These are phyloP conservation scores for Hortaea werneckii DNA, from an alignment of 2,329 filamentous ascomycete species.

Conservation along the genomic window DNA sequence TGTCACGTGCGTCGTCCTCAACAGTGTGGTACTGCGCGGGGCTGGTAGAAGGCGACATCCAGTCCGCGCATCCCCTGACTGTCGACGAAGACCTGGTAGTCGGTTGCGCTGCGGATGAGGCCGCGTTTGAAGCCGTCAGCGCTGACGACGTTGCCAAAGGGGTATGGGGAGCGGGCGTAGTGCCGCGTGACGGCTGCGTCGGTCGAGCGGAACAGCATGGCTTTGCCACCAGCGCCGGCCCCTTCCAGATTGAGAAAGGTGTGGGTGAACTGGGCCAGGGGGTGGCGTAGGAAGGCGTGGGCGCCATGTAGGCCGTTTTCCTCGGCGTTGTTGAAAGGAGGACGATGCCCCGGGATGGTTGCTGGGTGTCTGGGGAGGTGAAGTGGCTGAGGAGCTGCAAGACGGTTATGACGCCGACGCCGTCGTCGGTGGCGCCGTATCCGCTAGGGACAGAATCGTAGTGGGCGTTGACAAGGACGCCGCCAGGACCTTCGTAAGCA, in stretches of 20 bases:
- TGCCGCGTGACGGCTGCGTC: conserved; percentile 76
- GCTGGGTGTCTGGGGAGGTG: conserved; percentile 50
- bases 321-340: conserved; percentile 89
- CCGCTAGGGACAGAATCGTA: conserved; percentile 90
- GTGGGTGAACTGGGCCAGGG: conserved; percentile 67
- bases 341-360: conserved; percentile 70
- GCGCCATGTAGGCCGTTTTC: conserved; percentile 88
- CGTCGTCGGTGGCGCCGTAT: conserved; percentile 88
- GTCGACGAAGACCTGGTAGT: conserved; percentile 74
- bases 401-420: conserved; percentile 76
- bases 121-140: conserved; percentile 75
- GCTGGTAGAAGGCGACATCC: conserved; percentile 84
- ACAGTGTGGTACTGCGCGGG: conserved; percentile 85
- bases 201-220: conserved; percentile 76
- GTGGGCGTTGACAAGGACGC: conserved; percentile 88
- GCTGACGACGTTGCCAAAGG: conserved; percentile 74
- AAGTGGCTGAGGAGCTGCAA: conserved; percentile 84
- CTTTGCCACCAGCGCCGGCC: conserved; percentile 80
- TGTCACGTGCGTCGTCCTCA: conserved; percentile 74
- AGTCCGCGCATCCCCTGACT: conserved; percentile 74
- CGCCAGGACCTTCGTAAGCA: conserved; percentile 43
- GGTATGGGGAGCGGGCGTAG: conserved; percentile 61
- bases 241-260: conserved; percentile 94
- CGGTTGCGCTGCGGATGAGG: conserved; percentile 74
- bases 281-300: conserved; percentile 71